Evolutionary conservation across 2,329 filamentous ascomycete genomes (phyloP).

Genomic region (Exophiala calicioides): DNA sequence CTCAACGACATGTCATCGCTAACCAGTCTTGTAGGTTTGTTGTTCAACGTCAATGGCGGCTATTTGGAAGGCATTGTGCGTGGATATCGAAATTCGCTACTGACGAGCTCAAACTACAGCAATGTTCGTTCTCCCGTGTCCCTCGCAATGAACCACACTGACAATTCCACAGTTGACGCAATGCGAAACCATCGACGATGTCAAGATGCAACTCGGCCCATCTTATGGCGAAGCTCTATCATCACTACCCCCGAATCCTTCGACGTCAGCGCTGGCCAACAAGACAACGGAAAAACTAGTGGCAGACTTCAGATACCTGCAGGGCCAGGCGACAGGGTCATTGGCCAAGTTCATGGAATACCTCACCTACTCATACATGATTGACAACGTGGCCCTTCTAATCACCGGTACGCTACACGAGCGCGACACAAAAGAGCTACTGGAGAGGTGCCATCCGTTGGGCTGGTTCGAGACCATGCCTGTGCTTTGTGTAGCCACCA

Average conservation of each 20-base stretch:
- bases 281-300: slow-evolving; percentile 98
- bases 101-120: slow-evolving; percentile 86
- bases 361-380: slow-evolving; percentile 99
- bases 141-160: slow-evolving; percentile 3
- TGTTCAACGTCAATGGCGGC: slow-evolving; percentile 94
- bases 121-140: slow-evolving; percentile 41
- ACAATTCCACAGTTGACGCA: slow-evolving; percentile 21
- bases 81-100: slow-evolving; percentile 90
- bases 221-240: slow-evolving; percentile 97
- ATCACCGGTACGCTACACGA: slow-evolving; percentile 98
- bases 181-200: slow-evolving; percentile 60
- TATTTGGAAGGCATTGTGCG: slow-evolving; percentile 95
- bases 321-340: slow-evolving; percentile 88
- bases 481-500: slow-evolving; percentile 94
- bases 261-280: slow-evolving; percentile 88
- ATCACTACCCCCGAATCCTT: slow-evolving; percentile 90
- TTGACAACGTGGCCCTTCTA: slow-evolving; percentile 96
- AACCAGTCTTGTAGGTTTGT: slow-evolving; percentile 60
- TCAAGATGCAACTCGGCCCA: slow-evolving; percentile 95
- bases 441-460: slow-evolving; percentile 93
- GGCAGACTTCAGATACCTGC: slow-evolving; percentile 93
- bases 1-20: slow-evolving; percentile 7
- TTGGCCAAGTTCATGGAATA: slow-evolving; percentile 97
- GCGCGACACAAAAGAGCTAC: slow-evolving; percentile 89
- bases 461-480: slow-evolving; percentile 99